Evolutionary conservation across 2,329 filamentous ascomycete genomes (phyloP).

Genomic region (Exserohilum rostratum): DNA sequence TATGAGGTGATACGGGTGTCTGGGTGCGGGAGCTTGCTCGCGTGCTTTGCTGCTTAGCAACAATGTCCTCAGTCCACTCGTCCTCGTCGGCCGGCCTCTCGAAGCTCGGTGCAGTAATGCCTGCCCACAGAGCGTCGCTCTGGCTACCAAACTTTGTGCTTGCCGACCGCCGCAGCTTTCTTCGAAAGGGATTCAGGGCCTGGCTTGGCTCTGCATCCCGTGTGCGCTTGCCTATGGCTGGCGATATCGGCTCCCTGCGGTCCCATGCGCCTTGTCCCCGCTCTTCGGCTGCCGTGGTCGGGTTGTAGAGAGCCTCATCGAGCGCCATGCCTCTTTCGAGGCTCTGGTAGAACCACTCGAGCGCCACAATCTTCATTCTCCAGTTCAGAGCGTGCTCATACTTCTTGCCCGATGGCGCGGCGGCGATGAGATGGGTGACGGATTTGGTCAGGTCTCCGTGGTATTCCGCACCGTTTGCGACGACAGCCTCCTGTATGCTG

Average conservation of each 20-base stretch:
- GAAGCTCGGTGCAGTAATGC: conserved; percentile 67
- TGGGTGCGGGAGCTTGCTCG: conserved; percentile 19
- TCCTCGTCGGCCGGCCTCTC: conserved; percentile 34
- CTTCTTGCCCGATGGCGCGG: conserved; percentile 81
- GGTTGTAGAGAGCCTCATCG: conserved; percentile 85
- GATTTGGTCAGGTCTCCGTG: conserved; percentile 83
- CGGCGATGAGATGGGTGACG: conserved; percentile 87
- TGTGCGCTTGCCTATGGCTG: conserved; percentile 47
- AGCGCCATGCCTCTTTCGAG: conserved; percentile 86
- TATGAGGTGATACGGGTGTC: conserved; percentile 9
- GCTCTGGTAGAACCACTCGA: conserved; percentile 86
- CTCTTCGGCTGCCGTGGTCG: conserved; percentile 69
- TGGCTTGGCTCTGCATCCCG: conserved; percentile 37
- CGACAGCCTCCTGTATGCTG: conserved; percentile 71
- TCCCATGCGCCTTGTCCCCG: conserved; percentile 81
- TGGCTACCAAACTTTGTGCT: conserved; percentile 83
- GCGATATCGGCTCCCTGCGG: conserved; percentile 47
- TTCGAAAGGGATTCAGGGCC: conserved; percentile 58
- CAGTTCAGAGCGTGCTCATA: conserved; percentile 86
- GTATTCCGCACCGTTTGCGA: conserved; percentile 78
- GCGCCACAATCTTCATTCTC: conserved; percentile 77
- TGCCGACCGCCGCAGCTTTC: conserved; percentile 86
- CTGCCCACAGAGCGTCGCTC: conserved; percentile 85
- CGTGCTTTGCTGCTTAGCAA: conserved; percentile 29
- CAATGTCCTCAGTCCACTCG: conserved; percentile 43